These are phyloP conservation scores for Penicillium sp. DNA, from an alignment of 2,329 filamentous ascomycete species.

Conservation along the genomic window DNA sequence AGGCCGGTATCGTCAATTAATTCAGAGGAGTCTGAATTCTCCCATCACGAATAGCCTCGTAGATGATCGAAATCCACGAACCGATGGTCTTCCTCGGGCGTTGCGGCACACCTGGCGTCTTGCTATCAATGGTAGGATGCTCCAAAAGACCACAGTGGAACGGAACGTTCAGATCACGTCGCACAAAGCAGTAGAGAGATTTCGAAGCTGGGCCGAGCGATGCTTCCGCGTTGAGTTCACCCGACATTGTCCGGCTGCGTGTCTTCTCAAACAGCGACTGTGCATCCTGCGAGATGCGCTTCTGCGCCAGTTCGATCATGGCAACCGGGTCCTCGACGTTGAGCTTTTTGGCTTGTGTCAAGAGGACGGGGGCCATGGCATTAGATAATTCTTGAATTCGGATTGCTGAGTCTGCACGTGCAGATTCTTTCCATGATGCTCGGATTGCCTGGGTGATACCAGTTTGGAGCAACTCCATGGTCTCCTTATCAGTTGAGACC, in stretches of 20 bases:
- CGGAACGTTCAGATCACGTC: conserved; percentile 32
- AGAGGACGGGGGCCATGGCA: background rate
- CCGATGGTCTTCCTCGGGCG: conserved; percentile 20
- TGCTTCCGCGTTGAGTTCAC: background rate
- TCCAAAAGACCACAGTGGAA: conserved; percentile 33
- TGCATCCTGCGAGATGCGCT: background rate
- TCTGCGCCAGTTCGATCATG: background rate
- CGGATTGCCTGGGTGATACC: background rate
- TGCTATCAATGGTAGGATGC: conserved; percentile 22
- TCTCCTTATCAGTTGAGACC: background rate
- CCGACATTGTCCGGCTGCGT: background rate
- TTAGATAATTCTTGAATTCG: background rate
- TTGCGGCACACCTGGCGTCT: background rate
- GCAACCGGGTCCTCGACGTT: background rate
- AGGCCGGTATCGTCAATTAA: background rate
- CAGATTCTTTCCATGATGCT: background rate
- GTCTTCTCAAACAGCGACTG: background rate
- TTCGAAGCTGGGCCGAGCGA: background rate
- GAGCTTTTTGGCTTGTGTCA: background rate
- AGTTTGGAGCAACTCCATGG: background rate
- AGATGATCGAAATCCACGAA: conserved; percentile 25
- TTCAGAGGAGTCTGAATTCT: background rate
- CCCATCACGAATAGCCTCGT: conserved; percentile 24
- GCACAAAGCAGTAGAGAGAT: conserved; percentile 37
- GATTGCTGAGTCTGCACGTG: background rate